Base-by-base conservation (phyloP, 768 basidiomycete genomes). In the Boletus subcaerulescens region DNA sequence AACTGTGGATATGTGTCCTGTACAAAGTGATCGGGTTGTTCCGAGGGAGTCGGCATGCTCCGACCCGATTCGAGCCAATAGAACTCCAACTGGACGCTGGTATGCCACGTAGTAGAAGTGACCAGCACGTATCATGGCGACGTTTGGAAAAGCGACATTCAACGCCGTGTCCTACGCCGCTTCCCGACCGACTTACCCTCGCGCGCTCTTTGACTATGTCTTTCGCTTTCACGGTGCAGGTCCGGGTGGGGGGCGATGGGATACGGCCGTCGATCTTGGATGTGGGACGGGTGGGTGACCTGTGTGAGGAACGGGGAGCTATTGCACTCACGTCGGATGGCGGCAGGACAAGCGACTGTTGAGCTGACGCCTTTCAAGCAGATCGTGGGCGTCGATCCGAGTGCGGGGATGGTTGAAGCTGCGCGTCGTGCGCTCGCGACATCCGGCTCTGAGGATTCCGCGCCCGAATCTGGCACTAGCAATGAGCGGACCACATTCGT, bases 351-450 rank as follows among this genome's bases (percentile, higher is more conserved):
- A 69, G 86, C 88, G 42, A 91, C 87, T 0, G 67, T 76, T 7
- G 77, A 79, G 42, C 74, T 91, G 10, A 69, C 72, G 0, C 71
- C 73, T 0, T 94, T 94, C 71, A 67, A 70, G 12, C 72, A 74
- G n/a, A 76, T 90, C 45, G 66, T 84, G 22, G 92, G 87, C 3
- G 72, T 87, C 17, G 93, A 94, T 55, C 90, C 92, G 0, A 86
- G 87, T 42, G 67, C 71, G 33, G 75, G 77, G 32, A 95, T 95
- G 93, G 74, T 93, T 35, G 71, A 77, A 14, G 74, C 77, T 22
- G 86, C 87, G 0, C 70, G 67, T 22, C 66, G 66, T 9, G 59
- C 57, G 4, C 45, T 62, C 46, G 14, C 48, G 2, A 13, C 56
- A 11, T 9, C 20, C 35, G 14, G n/a, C 11, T 41, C 13, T 13